These are phyloP conservation scores for Nadsonia starkeyi-henricii DNA, from an alignment of 1,139 yeast species.

Conservation along the genomic window DNA sequence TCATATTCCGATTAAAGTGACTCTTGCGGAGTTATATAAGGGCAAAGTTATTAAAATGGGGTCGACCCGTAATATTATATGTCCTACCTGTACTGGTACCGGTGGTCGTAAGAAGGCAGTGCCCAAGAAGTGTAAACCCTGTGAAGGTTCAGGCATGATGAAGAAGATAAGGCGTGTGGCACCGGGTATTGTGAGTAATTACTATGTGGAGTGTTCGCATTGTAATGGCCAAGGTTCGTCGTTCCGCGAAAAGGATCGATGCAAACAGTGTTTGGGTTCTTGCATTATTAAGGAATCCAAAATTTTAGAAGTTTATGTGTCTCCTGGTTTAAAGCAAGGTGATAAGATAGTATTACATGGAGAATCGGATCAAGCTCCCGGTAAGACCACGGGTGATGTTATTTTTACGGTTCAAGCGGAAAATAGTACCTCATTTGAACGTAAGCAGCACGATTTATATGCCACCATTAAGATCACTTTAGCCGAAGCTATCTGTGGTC, in stretches of 20 bases:
- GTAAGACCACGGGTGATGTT: conserved; percentile 68
- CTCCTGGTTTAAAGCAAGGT: conserved; percentile 51
- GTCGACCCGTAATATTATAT: conserved; percentile 57
- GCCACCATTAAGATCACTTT: conserved; percentile 49
- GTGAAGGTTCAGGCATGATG: conserved; percentile 61
- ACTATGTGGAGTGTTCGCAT: conserved; percentile 45
- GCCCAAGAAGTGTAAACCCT: conserved; percentile 39
- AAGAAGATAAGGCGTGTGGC: conserved; percentile 53
- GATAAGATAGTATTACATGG: conserved; percentile 48
- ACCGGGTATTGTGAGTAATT: conserved; percentile 63
- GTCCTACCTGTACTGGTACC: conserved; percentile 56
- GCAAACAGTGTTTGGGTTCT: conserved; percentile 63
- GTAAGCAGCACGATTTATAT: conserved; percentile 53
- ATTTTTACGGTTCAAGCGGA: conserved; percentile 43
- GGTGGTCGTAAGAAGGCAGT: conserved; percentile 58
- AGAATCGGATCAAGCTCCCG: conserved; percentile 63
- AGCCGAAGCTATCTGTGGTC: conserved; percentile 75
- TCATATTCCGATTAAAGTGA: conserved; percentile 43
- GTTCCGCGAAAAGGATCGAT: conserved; percentile 51
- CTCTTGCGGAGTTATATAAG: conserved; percentile 62
- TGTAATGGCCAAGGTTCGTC: conserved; percentile 65
- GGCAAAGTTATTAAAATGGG: conserved; percentile 73
- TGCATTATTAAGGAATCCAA: conserved; percentile 54
- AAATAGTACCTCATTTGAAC: conserved; percentile 32
- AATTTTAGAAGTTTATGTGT: conserved; percentile 63